phyloP scores from a whole-genome alignment of 2,329 filamentous ascomycete genomes.

The Colletotrichum magnum region DNA sequence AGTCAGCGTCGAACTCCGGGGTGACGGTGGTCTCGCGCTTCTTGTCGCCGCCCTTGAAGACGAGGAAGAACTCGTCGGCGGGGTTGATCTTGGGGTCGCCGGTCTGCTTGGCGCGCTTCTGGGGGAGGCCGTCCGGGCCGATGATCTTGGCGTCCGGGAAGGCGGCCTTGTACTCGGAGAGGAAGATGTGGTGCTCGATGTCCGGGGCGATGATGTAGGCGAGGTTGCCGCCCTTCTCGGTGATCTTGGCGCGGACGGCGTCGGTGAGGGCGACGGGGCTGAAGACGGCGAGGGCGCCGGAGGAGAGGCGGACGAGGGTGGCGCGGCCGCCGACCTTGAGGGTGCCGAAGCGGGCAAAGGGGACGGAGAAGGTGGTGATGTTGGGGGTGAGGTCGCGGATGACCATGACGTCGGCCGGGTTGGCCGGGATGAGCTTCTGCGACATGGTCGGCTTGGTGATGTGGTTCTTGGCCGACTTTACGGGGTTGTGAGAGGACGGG shows the following conservation, averaged over 20 bases:
- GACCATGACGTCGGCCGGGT: slow-evolving; percentile 89
- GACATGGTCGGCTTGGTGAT: slow-evolving; percentile 63
- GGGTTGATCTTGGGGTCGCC: slow-evolving; percentile 63
- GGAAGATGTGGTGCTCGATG: slow-evolving; percentile 94
- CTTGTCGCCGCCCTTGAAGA: slow-evolving; percentile 73
- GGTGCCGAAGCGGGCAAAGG: slow-evolving; percentile 85
- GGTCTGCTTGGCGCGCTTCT: slow-evolving; percentile 79
- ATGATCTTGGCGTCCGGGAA: slow-evolving; percentile 86
- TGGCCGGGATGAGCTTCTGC: slow-evolving; percentile 74
- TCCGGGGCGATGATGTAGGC: slow-evolving; percentile 91
- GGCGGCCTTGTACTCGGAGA: slow-evolving; percentile 85
- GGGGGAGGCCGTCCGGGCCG: slow-evolving; percentile 84
- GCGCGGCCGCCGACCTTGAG: slow-evolving; percentile 89
- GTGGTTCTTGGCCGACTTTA: slow-evolving; percentile 13
- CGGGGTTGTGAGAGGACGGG: neutral
- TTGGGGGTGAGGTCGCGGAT: slow-evolving; percentile 87
- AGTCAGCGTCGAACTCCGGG: slow-evolving; percentile 87
- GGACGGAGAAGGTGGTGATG: slow-evolving; percentile 83
- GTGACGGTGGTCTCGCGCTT: slow-evolving; percentile 70
- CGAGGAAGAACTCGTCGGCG: slow-evolving; percentile 70
- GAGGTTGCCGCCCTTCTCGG: slow-evolving; percentile 77
- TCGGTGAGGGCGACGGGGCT: slow-evolving; percentile 90
- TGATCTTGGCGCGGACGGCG: slow-evolving; percentile 75
- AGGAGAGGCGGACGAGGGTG: slow-evolving; percentile 79
- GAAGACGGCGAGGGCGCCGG: slow-evolving; percentile 87